Evolutionary conservation across 2,329 filamentous ascomycete species (phyloP).

Genomic region (Knoxdaviesia proteae): DNA sequence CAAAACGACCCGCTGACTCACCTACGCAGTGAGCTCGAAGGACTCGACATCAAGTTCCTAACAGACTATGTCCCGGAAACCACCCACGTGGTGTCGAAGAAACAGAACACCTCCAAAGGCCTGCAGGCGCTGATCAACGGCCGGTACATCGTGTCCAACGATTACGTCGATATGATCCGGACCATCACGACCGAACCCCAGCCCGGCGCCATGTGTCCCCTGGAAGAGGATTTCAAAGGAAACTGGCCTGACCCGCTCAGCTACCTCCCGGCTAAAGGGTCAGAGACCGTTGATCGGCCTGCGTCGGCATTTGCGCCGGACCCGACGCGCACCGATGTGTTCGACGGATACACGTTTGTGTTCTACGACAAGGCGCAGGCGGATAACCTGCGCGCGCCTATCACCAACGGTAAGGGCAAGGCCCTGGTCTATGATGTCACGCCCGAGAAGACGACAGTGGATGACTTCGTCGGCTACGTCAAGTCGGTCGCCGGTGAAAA

Average conservation of each 20-base stretch:
- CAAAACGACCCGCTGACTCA: constrained; percentile 42
- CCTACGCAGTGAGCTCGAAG: constrained; percentile 48
- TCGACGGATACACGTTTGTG: constrained; percentile 73
- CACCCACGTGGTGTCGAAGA: constrained; percentile 74
- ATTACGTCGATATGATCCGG: constrained; percentile 55
- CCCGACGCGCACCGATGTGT: constrained; percentile 43
- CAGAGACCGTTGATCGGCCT: constrained; percentile 51
- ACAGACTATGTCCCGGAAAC: constrained; percentile 51
- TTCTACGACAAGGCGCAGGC: constrained; percentile 64
- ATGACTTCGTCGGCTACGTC: constrained; percentile 62
- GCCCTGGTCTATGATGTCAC: constrained; percentile 44
- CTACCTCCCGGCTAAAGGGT: constrained; percentile 52
- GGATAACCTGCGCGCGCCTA: constrained; percentile 50
- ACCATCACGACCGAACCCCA: constrained; percentile 24
- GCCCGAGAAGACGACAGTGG: constrained; percentile 40
- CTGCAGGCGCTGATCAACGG: constrained; percentile 72
- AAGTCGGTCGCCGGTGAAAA: constrained; percentile 57
- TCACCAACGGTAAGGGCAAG: constrained; percentile 69
- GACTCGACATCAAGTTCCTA: constrained; percentile 73
- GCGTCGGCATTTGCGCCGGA: constrained; percentile 55
- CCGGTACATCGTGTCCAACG: constrained; percentile 51
- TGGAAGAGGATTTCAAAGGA: constrained; percentile 63
- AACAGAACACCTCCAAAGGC: constrained; percentile 74
- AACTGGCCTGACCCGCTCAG: constrained; percentile 58
- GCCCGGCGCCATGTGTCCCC: constrained; percentile 24